Percentiles rank a stretch among this genome's conserved stretches.
phyloP scores from a whole-genome alignment of 1,139 yeast genomes.

The Zygotorulaspora mrakii region DNA sequence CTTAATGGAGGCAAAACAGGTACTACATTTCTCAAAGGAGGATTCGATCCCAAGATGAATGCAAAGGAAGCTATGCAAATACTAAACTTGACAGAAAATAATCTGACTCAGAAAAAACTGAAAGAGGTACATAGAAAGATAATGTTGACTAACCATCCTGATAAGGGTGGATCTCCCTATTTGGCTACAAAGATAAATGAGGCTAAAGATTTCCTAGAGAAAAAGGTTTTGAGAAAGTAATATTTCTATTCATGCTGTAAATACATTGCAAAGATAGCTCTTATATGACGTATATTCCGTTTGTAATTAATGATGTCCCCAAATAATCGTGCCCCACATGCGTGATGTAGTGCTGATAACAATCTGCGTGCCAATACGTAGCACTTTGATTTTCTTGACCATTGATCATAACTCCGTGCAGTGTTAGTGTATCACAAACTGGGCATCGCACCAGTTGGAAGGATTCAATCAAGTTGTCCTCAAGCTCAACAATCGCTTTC shows the following conservation, averaged over 20 bases:
- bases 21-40: conserved; percentile 55
- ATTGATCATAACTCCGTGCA: conserved; percentile 30
- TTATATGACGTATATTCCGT: conserved; percentile 29
- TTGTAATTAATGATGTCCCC: conserved; percentile 18
- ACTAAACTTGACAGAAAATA: conserved; percentile 75
- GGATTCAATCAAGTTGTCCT: conserved; percentile 23
- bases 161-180: conserved; percentile 94
- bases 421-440: conserved; percentile 24
- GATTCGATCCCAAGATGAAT: conserved; percentile 85
- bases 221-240: conserved; percentile 43
- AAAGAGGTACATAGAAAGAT: conserved; percentile 90
- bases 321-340: conserved; percentile 31
- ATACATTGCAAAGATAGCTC: conserved; percentile 7
- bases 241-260: conserved; percentile 10
- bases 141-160: conserved; percentile 96
- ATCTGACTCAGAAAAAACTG: conserved; percentile 68
- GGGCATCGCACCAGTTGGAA: conserved; percentile 25
- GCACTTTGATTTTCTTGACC: conserved; percentile 7
- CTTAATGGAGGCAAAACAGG: conserved; percentile 53
- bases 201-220: conserved; percentile 90
- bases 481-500: conserved; percentile 27
- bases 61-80: conserved; percentile 89
- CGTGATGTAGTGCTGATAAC: conserved; percentile 30
- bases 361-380: conserved; percentile 32
- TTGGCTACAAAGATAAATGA: conserved; percentile 95